Evolutionary conservation across 371 early-diverging fungal genomes (phyloP), one percentile per base, ranked within the genome.

Genomic region (Syncephalastrum monosporum): DNA sequence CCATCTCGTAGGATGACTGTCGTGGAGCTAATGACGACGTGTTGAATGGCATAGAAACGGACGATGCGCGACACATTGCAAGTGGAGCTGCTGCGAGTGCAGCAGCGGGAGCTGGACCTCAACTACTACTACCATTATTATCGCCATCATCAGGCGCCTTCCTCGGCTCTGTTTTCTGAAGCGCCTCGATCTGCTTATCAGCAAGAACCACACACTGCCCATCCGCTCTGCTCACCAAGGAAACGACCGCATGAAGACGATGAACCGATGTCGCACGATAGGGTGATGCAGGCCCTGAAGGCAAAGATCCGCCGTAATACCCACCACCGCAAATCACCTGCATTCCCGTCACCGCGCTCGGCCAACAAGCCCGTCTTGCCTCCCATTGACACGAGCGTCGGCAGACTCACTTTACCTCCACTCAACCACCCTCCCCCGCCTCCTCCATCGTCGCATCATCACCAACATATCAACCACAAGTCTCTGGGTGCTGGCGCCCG

Each of bases 241-340:
- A 25, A 45, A 54, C 24, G 54, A 17, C 17, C 56, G 16, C 49
- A 45, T 48, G 42, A 27, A 42, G 29, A 47, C 16, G 47, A 52
- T 14, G 60, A 63, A 17, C 62, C 67, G 17, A 14, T 65, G 47
- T 66, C 64, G 3, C 74, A 68, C 46, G 61, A 64, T 42, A 64
- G 64, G 60, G 73, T 72, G 7, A 72, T 69, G 70, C 69, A 69
- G 48, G 73, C 73, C 14, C 57, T 72, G 19, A 69, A 69, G 46
- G 70, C 73, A 2, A 69, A 72, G 47, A 62, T 69, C 47, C 69
- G 69, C 45, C 45, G 72, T 55, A 51, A 63, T 17, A 42, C 53
- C 23, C 38, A 33, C 38, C 38, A 33, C 12, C 38, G 38, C 8
- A 33, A 33, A 29, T 29, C 56, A 23, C 42, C 48, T n/a, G 50